Conservation (phyloP, 2,329 filamentous ascomycete species). For the Aureobasidium sp. region DNA sequence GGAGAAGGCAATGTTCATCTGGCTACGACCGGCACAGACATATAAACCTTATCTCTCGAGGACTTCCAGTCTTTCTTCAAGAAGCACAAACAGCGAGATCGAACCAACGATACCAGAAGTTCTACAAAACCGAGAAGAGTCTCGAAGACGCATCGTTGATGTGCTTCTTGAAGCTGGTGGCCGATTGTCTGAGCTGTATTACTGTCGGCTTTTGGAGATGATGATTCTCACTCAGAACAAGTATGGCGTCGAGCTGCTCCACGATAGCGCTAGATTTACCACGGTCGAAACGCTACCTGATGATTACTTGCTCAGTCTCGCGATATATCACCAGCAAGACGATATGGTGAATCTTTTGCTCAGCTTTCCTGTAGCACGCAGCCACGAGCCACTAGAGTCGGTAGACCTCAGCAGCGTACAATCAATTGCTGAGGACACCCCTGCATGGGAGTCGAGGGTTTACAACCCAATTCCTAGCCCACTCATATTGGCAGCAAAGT, state of each 20-base stretch:
- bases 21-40: neutral
- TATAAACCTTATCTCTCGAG: neutral
- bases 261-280: neutral
- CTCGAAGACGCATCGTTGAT: neutral
- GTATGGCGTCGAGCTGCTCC: neutral
- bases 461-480: constrained; percentile 6
- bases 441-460: neutral
- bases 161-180: neutral
- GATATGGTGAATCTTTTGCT: neutral
- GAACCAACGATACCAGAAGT: neutral
- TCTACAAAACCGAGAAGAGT: neutral
- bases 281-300: neutral
- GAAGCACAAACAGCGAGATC: neutral
- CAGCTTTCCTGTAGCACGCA: neutral
- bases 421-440: neutral
- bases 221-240: constrained; percentile 2
- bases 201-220: constrained; percentile 8
- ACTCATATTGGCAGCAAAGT: constrained; percentile 2
- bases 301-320: neutral
- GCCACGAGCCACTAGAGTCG: neutral
- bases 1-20: constrained; percentile 6
- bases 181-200: constrained; percentile 5
- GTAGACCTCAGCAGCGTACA: neutral
- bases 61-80: neutral
- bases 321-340: constrained; percentile 4